These are phyloP conservation scores for Lactarius tabidus DNA, from an alignment of 768 basidiomycete genomes.

Conservation along the genomic window DNA sequence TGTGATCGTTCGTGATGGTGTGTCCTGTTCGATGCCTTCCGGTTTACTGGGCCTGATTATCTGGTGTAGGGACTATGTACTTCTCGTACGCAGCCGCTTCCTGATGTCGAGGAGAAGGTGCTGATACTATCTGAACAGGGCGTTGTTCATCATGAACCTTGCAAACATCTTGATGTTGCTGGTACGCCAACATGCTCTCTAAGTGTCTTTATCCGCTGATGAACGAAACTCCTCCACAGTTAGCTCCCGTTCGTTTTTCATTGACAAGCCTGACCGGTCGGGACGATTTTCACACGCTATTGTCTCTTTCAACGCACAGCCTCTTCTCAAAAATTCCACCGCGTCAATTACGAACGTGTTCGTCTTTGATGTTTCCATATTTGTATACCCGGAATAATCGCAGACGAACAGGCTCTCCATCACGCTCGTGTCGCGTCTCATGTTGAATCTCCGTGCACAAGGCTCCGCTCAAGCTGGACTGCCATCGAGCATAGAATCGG, in stretches of 20 bases:
- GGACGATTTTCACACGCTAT: neutral
- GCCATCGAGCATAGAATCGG: slow-evolving; percentile 5
- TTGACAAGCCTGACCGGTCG: too few relatives aligned
- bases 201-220: neutral
- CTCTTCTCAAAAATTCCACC: slow-evolving; percentile 6
- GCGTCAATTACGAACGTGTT: slow-evolving; percentile 17
- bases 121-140: neutral
- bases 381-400: neutral
- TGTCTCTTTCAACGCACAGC: neutral
- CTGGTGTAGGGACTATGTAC: slow-evolving; percentile 14
- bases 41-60: neutral
- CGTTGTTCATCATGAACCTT: slow-evolving; percentile 13
- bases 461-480: neutral
- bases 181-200: neutral
- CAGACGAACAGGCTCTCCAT: slow-evolving; percentile 4
- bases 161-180: slow-evolving; percentile 16
- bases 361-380: neutral
- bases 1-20: slow-evolving; percentile 21
- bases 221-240: neutral
- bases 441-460: slow-evolving; percentile 18
- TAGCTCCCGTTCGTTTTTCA: slow-evolving; percentile 10
- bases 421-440: slow-evolving; percentile 18
- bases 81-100: slow-evolving; percentile 8
- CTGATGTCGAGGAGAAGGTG: neutral
- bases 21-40: neutral